A percentile compares a stretch with the other conserved stretches of the same genome.
phyloP scores from a whole-genome alignment of 1,284 basidiomycete genomes.

The Tausonia pullulans region DNA sequence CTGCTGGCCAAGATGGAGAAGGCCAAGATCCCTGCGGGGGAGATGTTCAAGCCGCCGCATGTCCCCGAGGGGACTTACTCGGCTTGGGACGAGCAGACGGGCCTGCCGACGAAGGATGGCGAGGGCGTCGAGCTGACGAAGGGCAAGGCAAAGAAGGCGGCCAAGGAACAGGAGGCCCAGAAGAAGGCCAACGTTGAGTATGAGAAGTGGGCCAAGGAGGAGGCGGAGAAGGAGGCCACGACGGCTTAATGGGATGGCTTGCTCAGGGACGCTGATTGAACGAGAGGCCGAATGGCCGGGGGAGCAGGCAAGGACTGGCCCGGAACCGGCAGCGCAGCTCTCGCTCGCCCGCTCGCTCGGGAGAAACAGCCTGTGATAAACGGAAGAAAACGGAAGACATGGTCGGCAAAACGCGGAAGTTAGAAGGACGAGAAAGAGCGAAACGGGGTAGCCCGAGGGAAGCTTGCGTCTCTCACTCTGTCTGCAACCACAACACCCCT shows the following conservation, averaged over 20 bases:
- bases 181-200: slow-evolving; percentile 68
- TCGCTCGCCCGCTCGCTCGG: too few species aligned
- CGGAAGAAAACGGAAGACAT: too few species aligned
- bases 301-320: too few species aligned
- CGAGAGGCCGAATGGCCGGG: too few species aligned
- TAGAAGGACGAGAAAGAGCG: too few species aligned
- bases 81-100: slow-evolving; percentile 65
- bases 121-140: slow-evolving; percentile 80
- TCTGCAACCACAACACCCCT: too few species aligned
- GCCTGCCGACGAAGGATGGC: slow-evolving; percentile 71
- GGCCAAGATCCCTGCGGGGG: slow-evolving; percentile 60
- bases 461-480: too few species aligned
- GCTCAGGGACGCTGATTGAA: background rate
- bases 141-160: slow-evolving; percentile 63
- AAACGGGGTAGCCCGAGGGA: too few species aligned
- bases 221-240: background rate
- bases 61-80: slow-evolving; percentile 55
- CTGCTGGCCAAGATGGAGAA: slow-evolving; percentile 68
- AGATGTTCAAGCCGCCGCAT: slow-evolving; percentile 77
- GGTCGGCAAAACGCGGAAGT: too few species aligned
- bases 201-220: slow-evolving; percentile 19
- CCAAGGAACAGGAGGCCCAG: slow-evolving; percentile 68
- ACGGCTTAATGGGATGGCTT: background rate
- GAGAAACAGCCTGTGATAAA: too few species aligned
- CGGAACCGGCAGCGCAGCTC: too few species aligned